Conservation (phyloP, 306 rosid species). For the Vigna hirtella region DNA sequence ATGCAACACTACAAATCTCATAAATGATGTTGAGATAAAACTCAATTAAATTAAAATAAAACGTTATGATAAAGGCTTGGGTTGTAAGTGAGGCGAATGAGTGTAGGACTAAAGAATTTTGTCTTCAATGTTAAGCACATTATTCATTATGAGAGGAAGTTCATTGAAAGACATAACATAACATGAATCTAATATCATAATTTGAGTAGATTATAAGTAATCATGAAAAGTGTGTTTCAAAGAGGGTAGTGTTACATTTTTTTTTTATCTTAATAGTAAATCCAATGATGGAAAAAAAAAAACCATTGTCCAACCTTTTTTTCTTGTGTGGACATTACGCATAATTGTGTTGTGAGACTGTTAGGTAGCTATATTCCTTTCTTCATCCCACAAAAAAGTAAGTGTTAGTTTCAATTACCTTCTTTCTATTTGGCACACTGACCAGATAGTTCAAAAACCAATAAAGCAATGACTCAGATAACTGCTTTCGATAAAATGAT, state of each 20-base stretch:
- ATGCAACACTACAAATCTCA: too few relatives aligned
- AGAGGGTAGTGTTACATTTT: neutral
- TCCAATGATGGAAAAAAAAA: neutral
- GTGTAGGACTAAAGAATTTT: too few relatives aligned
- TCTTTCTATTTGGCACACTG: neutral
- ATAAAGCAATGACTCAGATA: neutral
- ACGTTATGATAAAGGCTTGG: too few relatives aligned
- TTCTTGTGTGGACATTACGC: neutral
- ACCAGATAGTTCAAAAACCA: neutral
- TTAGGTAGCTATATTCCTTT: neutral
- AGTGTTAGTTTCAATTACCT: neutral
- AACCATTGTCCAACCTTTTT: neutral
- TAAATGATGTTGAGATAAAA: too few relatives aligned
- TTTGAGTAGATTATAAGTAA: neutral
- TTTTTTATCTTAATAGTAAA: conserved; percentile 8
- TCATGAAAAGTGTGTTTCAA: neutral
- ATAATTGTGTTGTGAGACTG: neutral
- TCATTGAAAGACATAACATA: neutral
- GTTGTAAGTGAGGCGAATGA: too few relatives aligned
- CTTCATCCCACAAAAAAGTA: neutral
- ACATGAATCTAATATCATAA: neutral
- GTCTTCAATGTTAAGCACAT: too few relatives aligned
- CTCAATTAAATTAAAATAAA: too few relatives aligned
- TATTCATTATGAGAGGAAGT: too few relatives aligned
- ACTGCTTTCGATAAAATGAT: neutral